Conservation (phyloP, 2,329 filamentous ascomycete genomes). For the Curvularia sp. region DNA sequence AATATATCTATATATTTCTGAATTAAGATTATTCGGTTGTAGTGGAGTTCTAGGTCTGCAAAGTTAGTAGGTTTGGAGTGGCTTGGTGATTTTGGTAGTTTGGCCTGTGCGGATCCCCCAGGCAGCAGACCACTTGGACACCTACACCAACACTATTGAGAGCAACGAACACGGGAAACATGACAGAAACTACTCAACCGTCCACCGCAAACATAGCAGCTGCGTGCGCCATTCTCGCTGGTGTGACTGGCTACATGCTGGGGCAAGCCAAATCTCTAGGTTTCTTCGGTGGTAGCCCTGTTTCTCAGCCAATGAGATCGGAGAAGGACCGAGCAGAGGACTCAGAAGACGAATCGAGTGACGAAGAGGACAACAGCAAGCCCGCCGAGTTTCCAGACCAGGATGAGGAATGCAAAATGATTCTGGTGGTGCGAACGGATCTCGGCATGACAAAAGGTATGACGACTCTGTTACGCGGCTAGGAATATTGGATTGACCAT, state of each 20-base stretch:
- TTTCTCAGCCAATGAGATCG: constrained; percentile 36
- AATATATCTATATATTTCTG: too few species aligned
- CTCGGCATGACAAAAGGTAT: constrained; percentile 96
- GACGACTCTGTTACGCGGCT: neutral
- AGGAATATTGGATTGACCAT: neutral
- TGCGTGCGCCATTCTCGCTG: constrained; percentile 75
- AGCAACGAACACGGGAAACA: constrained; percentile 2
- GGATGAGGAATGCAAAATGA: constrained; percentile 91
- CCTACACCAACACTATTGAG: neutral
- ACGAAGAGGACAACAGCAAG: constrained; percentile 41
- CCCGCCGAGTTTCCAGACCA: constrained; percentile 56
- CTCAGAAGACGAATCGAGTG: constrained; percentile 42
- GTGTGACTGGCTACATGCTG: constrained; percentile 77
- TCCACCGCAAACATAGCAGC: constrained; percentile 68
- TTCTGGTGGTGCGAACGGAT: constrained; percentile 90
- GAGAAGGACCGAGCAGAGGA: constrained; percentile 28
- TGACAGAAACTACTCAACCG: constrained; percentile 52
- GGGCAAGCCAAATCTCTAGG: constrained; percentile 72
- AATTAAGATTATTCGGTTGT: too few species aligned
- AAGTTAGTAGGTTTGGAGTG: too few species aligned
- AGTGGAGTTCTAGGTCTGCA: too few species aligned
- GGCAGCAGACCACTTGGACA: neutral
- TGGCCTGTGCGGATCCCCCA: constrained; percentile 3
- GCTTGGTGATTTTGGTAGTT: too few species aligned
- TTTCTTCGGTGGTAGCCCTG: constrained; percentile 66